Evolutionary conservation across 2,329 filamentous ascomycete species (phyloP).

Genomic region (Zymoseptoria tritici): DNA sequence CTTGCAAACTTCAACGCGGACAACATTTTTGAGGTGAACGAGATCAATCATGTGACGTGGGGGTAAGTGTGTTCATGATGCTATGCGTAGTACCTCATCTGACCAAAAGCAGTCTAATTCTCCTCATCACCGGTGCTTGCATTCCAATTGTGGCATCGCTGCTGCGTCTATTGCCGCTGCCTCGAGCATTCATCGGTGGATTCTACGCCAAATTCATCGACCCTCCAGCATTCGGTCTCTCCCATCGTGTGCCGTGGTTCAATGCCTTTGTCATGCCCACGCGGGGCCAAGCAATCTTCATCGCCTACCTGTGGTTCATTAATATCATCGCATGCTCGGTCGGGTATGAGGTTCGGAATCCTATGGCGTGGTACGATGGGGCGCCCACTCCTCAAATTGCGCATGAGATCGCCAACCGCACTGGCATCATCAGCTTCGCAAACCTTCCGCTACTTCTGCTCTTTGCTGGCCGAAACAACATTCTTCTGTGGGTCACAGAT

Average conservation of each 20-base stretch:
- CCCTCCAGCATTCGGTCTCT: slow-evolving; percentile 4
- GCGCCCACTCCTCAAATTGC: neutral
- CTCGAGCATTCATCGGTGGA: slow-evolving; percentile 2
- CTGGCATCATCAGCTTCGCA: slow-evolving; percentile 36
- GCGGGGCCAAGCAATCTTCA: slow-evolving; percentile 23
- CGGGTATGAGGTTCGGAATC: slow-evolving; percentile 16
- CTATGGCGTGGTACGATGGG: slow-evolving; percentile 22
- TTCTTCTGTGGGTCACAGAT: slow-evolving; percentile 43
- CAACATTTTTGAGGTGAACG: slow-evolving; percentile 24
- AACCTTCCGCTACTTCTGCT: slow-evolving; percentile 39
- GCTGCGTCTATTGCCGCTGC: slow-evolving; percentile 13
- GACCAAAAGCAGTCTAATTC: slow-evolving; percentile 11
- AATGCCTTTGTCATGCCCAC: slow-evolving; percentile 18
- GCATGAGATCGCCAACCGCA: slow-evolving; percentile 29
- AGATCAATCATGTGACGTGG: slow-evolving; percentile 21
- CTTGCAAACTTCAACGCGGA: slow-evolving; percentile 23
- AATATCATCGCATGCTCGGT: slow-evolving; percentile 27
- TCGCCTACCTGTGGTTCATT: slow-evolving; percentile 23
- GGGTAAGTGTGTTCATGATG: neutral
- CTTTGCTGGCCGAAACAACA: slow-evolving; percentile 42
- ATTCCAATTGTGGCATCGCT: slow-evolving; percentile 15
- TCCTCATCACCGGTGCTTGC: slow-evolving; percentile 14
- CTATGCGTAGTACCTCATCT: neutral
- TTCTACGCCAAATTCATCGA: slow-evolving; percentile 15
- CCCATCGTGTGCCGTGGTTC: slow-evolving; percentile 4